Percentiles rank a stretch among this genome's conserved stretches.
These are phyloP conservation scores for Annulohypoxylon maeteangense DNA, from an alignment of 495 filamentous ascomycete species.

Conservation along the genomic window DNA sequence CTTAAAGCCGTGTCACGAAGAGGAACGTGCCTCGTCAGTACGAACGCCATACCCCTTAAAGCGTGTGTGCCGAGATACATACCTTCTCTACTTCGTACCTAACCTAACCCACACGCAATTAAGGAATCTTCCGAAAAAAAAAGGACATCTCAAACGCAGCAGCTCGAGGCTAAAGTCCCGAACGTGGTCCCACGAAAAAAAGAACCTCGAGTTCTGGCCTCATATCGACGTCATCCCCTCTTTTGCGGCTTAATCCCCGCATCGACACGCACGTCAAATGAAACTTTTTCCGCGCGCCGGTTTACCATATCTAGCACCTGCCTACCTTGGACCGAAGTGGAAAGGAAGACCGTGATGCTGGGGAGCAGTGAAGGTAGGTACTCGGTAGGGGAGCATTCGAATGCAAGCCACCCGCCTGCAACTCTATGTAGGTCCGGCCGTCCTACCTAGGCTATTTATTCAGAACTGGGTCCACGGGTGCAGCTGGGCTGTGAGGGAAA, in stretches of 20 bases:
- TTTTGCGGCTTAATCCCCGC: conserved; percentile 38
- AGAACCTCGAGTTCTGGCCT: neutral
- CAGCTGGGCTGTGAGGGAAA: neutral
- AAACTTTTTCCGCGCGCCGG: conserved; percentile 23
- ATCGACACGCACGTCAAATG: conserved; percentile 28
- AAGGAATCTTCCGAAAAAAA: neutral
- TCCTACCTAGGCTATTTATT: conserved; percentile 22
- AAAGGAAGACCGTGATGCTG: neutral
- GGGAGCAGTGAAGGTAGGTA: neutral
- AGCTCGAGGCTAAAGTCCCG: neutral
- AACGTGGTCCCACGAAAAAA: neutral
- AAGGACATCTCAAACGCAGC: neutral
- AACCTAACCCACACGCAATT: neutral
- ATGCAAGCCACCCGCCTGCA: conserved; percentile 39
- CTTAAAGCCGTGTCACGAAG: neutral
- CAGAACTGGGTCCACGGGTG: neutral
- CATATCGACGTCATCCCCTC: conserved; percentile 34
- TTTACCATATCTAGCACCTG: conserved; percentile 5
- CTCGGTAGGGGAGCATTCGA: conserved; percentile 7
- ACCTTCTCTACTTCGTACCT: neutral
- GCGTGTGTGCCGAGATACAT: neutral
- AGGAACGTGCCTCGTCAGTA: neutral
- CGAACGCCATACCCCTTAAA: neutral
- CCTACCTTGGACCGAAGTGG: conserved; percentile 14
- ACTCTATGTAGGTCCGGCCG: conserved; percentile 2